Conservation (phyloP, 2,329 filamentous ascomycete genomes). For the Talaromyces sp. region DNA sequence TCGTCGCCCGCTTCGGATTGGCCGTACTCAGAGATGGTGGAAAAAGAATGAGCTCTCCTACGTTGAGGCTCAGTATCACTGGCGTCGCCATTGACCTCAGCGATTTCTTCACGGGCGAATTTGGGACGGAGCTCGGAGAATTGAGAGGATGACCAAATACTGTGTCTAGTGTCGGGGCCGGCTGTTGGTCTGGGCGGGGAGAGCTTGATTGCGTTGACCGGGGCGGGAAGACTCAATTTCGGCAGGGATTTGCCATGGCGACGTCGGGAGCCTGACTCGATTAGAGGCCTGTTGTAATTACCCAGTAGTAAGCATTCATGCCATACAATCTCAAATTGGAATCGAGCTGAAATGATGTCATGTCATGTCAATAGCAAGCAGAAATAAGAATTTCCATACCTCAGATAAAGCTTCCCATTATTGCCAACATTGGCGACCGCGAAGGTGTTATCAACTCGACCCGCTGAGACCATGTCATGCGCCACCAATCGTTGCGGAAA, state of each 20-base stretch:
- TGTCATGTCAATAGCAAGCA: slow-evolving; percentile 1
- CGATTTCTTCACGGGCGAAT: slow-evolving; percentile 25
- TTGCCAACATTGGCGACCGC: slow-evolving; percentile 78
- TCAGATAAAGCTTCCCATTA: slow-evolving; percentile 77
- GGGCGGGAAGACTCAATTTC: slow-evolving; percentile 44
- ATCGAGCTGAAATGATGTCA: neutral
- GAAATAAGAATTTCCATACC: slow-evolving; percentile 49
- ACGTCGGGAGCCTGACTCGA: slow-evolving; percentile 25
- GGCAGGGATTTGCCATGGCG: slow-evolving; percentile 14
- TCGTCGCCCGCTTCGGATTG: slow-evolving; percentile 56
- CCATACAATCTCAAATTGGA: neutral
- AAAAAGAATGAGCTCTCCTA: slow-evolving; percentile 70
- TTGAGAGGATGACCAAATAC: slow-evolving; percentile 42
- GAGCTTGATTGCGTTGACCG: slow-evolving; percentile 58
- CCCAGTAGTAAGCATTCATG: neutral
- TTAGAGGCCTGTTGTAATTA: slow-evolving; percentile 31
- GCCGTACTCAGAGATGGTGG: slow-evolving; percentile 66
- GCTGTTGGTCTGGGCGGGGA: slow-evolving; percentile 31
- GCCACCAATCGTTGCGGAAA: slow-evolving; percentile 44
- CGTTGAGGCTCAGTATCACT: slow-evolving; percentile 37
- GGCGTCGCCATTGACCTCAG: slow-evolving; percentile 25
- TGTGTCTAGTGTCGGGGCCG: slow-evolving; percentile 32
- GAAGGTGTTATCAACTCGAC: slow-evolving; percentile 68
- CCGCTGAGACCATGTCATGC: slow-evolving; percentile 57
- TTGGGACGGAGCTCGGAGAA: slow-evolving; percentile 37